Base-by-base conservation (phyloP, 2,329 filamentous ascomycete species). In the Helotiales sp. region DNA sequence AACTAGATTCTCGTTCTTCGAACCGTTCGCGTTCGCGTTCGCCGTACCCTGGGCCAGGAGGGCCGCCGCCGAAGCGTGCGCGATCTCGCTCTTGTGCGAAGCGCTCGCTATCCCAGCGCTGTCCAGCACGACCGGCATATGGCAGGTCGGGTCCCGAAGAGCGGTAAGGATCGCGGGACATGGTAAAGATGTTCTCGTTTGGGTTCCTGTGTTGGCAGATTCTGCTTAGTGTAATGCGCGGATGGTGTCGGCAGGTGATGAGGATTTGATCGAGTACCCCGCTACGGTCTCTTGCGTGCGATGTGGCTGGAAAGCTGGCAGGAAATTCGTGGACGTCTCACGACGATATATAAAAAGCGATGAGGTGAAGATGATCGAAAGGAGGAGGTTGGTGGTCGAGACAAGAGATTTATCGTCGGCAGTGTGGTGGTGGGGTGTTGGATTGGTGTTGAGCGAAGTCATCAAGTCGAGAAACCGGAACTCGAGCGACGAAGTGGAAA, bases 81-180 rank as follows among this genome's bases (percentile, higher is more conserved):
- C 82, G 79, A 59, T 82, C 81, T 50, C 82, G 81, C 65, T 84
- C 82, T 63, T 76, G 75, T 40, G 76, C 70, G 73, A 85, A 83
- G 70, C 86, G 86, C 69, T 86, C 86, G 55, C 81, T 82, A 73
- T 89, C 86, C 85, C 85, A 89, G 72, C 82, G 79, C 37, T 75
- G 68, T 10, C 68, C 73, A 24, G 73, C 73, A 34, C 71, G 64
- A 50, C 69, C 67, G 60, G 76, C 74, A 64, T 79, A 79, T 67
- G 79, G 78, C 40, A 80, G 70, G 69, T 79, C 78, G 24, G 43
- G 28, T 30, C 76, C 77, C 45, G 75, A 74, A 7, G 74, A 70
- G 66, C 75, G 75, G 60, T 77, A 77, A 34, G 77, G 74, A 75
- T 79, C 78, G 62, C 70, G 73, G 58, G 69, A 74, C 71, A 73